phyloP scores from a whole-genome alignment of 768 basidiomycete genomes.

The Hericium coralloides region DNA sequence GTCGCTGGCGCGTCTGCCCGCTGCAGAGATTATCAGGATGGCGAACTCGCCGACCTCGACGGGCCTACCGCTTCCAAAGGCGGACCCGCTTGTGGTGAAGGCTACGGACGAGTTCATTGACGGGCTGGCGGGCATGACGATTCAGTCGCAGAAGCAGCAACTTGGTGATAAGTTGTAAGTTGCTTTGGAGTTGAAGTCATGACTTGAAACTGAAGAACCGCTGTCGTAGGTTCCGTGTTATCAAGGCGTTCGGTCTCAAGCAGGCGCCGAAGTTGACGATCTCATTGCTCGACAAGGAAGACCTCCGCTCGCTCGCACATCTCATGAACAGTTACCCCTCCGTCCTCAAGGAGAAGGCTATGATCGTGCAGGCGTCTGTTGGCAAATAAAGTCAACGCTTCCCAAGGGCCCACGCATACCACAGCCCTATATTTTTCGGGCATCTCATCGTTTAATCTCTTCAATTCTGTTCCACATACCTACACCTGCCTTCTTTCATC shows the following conservation, averaged over 20 bases:
- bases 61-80: conserved; percentile 22
- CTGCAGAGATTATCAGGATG: conserved; percentile 64
- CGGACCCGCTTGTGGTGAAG: conserved; percentile 26
- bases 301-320: conserved; percentile 74
- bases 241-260: conserved; percentile 78
- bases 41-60: conserved; percentile 38
- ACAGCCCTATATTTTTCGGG: background rate
- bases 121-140: conserved; percentile 54
- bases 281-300: conserved; percentile 73
- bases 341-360: conserved; percentile 55
- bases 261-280: conserved; percentile 85
- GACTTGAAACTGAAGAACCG: background rate
- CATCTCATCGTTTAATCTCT: background rate
- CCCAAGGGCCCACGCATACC: background rate
- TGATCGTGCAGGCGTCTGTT: conserved; percentile 1
- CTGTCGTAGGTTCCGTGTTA: conserved; percentile 34
- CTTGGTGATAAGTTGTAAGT: conserved; percentile 71
- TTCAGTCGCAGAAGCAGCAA: conserved; percentile 76
- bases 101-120: conserved; percentile 60
- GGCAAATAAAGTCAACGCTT: background rate
- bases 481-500: background rate
- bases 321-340: conserved; percentile 82
- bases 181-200: conserved; percentile 5
- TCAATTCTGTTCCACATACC: background rate
- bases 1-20: conserved; percentile 65